A percentile compares a stretch with the other conserved stretches of the same genome.
Evolutionary conservation across 495 filamentous ascomycete genomes (phyloP).

Genomic region (Stereocaulon alpinum): DNA sequence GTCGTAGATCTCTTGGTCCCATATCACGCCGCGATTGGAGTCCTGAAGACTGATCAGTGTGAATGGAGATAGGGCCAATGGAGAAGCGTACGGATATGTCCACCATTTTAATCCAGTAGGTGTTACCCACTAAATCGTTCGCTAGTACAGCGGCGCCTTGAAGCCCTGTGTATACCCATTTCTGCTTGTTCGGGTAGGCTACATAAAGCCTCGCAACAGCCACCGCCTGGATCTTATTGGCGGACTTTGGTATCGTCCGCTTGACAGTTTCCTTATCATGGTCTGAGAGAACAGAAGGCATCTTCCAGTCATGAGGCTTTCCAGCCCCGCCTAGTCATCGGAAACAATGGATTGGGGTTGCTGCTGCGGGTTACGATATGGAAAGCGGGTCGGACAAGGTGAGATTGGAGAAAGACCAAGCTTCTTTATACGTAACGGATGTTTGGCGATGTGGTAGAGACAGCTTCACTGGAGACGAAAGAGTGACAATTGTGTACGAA

Average conservation of each 20-base stretch:
- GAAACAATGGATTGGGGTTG: neutral
- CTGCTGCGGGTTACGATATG: neutral
- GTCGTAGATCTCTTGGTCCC: slow-evolving; percentile 97
- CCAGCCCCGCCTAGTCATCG: neutral
- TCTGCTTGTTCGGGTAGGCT: slow-evolving; percentile 72
- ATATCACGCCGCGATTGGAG: slow-evolving; percentile 78
- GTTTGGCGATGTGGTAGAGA: neutral
- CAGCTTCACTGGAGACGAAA: neutral
- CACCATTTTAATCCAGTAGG: slow-evolving; percentile 94
- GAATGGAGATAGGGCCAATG: neutral
- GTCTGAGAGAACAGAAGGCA: slow-evolving; percentile 83
- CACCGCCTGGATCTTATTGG: slow-evolving; percentile 91
- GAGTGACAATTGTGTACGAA: neutral
- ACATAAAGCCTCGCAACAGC: slow-evolving; percentile 92
- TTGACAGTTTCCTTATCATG: slow-evolving; percentile 91
- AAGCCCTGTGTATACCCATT: slow-evolving; percentile 91
- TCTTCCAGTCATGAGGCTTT: slow-evolving; percentile 24
- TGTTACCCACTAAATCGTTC: slow-evolving; percentile 88
- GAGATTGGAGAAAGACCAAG: neutral
- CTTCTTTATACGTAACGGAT: neutral
- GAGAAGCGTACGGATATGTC: slow-evolving; percentile 72
- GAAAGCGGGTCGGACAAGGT: neutral
- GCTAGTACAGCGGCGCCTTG: slow-evolving; percentile 90
- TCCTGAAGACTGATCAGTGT: slow-evolving; percentile 39
- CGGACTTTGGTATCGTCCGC: slow-evolving; percentile 76